Evolutionary conservation across 2,329 filamentous ascomycete genomes (phyloP), one percentile per base, ranked within the genome.

Genomic region (Mollisiaceae sp.): DNA sequence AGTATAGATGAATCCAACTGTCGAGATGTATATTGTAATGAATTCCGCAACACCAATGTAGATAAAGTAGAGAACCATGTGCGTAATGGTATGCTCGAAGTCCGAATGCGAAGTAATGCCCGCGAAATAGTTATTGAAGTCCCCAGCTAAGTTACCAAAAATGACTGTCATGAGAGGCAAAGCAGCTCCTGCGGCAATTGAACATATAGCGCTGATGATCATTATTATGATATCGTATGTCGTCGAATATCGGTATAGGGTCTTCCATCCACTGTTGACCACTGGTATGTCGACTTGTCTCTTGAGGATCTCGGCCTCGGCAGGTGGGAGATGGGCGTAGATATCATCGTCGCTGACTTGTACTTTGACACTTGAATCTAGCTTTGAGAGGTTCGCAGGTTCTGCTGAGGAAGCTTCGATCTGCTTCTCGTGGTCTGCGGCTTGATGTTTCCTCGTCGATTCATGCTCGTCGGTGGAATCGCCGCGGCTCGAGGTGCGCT

Each of bases 1-100:
- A 0, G 88, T 89, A 74, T 93, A 97, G 72, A 97, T 97, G 80
- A 96, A 97, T 22, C 92, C 92, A 20, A 96, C 88, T 0, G 94
- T 97, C 27, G 88, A 85, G 65, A 96, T 81, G 76, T 96, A 97
- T 54, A 89, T 85, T 2, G 89, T 88, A 55, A 91, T 78, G 70
- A 96, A 97, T 75, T 94, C 90, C 69, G 83, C 93, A 65, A 97
- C 88, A 52, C 86, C 93, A 56, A 97, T 85, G 76, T 97, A 97
- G 39, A 97, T 80, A 70, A 96, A 95, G 78, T 96, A 96, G 41
- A 96, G 79, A 12, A 93, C 90, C 50, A 90, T 85, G 52, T 82
- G 81, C 9, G 80, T 79, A 71, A 96, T 80, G 65, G 87, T 79
- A 61, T 79, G 68, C 59, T 84, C 82, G 78, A 95, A 95, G 0